Conservation (phyloP, 441 rosid species). For the Gossypium trilobum region DNA sequence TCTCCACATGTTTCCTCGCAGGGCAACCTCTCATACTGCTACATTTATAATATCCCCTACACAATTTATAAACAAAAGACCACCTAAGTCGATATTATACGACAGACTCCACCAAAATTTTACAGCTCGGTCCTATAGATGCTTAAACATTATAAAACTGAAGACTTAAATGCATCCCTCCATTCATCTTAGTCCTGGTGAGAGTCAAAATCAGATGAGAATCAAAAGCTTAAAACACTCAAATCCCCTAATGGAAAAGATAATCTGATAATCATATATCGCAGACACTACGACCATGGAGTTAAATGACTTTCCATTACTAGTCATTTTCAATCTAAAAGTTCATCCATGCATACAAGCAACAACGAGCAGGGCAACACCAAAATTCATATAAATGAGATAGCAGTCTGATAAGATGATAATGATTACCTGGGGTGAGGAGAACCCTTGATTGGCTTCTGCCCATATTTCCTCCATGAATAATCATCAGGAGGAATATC, state of each 20-base stretch:
- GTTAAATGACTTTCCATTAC: neutral
- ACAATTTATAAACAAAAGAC: neutral
- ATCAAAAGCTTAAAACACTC: neutral
- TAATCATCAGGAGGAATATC: constrained; percentile 80
- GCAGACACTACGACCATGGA: neutral
- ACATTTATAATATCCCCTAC: constrained; percentile 95
- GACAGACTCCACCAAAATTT: neutral
- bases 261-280: neutral
- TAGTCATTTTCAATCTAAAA: neutral
- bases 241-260: neutral
- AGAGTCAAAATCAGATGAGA: neutral
- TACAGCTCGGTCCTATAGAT: neutral
- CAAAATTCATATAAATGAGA: neutral
- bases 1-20: constrained; percentile 96
- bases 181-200: neutral
- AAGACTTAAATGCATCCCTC: neutral
- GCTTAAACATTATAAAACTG: neutral
- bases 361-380: neutral
- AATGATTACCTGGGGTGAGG: constrained; percentile 62
- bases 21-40: constrained; percentile 99
- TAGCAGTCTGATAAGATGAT: constrained; percentile 4
- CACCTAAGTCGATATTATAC: neutral
- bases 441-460: constrained; percentile 78
- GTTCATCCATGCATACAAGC: neutral
- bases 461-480: constrained; percentile 79